Evolutionary conservation across 2,329 filamentous ascomycete species (phyloP).

Genomic region (Diplodia sapinea): DNA sequence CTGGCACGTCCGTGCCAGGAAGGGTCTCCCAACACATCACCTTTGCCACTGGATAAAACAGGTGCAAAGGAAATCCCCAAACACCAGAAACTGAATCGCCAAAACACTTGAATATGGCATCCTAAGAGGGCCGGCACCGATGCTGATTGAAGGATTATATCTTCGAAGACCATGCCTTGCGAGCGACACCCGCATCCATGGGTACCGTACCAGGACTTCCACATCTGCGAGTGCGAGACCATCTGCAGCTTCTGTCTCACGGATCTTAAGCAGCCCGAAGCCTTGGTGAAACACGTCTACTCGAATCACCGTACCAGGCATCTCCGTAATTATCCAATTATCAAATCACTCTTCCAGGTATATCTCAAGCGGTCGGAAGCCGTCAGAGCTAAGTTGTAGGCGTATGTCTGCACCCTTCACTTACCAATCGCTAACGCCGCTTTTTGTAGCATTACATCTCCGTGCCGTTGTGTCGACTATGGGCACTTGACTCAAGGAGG

Average conservation of each 20-base stretch:
- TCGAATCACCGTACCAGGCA: not conserved
- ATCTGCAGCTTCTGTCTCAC: not conserved
- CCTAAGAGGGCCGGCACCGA: too few relatives aligned
- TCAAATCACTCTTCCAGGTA: not conserved
- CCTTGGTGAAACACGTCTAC: not conserved
- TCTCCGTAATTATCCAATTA: not conserved
- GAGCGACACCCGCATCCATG: not conserved
- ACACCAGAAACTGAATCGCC: too few relatives aligned
- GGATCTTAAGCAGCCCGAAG: not conserved
- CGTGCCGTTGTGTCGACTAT: not conserved
- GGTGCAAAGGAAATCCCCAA: too few relatives aligned
- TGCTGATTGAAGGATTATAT: too few relatives aligned
- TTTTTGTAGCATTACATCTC: not conserved
- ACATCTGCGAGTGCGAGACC: constrained; percentile 13
- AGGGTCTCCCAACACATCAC: too few relatives aligned
- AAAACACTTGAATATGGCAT: too few relatives aligned
- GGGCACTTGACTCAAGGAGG: not conserved
- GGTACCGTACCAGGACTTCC: not conserved
- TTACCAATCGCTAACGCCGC: not conserved
- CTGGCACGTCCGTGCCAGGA: too few relatives aligned
- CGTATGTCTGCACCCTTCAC: not conserved
- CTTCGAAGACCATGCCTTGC: constrained; percentile 4
- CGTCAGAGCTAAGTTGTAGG: not conserved
- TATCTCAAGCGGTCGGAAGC: not conserved
- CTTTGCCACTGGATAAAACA: too few relatives aligned